These are phyloP conservation scores for Eucalyptus coolabah DNA, from an alignment of 345 rosid genomes.

Conservation along the genomic window DNA sequence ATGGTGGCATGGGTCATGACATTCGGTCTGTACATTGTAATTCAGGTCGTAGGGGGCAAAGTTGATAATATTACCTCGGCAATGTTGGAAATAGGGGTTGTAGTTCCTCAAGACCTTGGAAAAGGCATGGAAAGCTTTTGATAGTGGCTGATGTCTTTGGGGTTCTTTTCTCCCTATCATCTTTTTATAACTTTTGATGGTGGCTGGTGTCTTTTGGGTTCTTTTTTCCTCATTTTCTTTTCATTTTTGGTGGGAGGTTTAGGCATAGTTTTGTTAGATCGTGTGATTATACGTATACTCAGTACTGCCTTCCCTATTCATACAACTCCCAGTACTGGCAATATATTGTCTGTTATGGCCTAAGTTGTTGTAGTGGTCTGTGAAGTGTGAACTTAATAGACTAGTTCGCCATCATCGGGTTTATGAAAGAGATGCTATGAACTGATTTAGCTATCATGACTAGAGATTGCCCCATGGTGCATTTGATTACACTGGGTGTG, in stretches of 20 bases:
- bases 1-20: background rate
- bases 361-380: background rate
- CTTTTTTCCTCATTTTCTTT: background rate
- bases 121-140: background rate
- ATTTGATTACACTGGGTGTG: background rate
- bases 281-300: background rate
- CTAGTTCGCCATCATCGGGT: background rate
- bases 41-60: background rate
- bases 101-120: background rate
- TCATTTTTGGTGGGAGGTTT: background rate
- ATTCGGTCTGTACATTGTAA: background rate
- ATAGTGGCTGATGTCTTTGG: background rate
- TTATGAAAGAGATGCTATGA: background rate
- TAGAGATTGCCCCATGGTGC: background rate
- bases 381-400: background rate
- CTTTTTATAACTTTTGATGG: background rate
- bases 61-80: background rate
- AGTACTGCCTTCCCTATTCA: background rate
- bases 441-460: background rate
- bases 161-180: background rate
- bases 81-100: background rate
- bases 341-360: background rate
- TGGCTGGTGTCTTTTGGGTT: background rate
- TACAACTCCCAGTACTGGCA: background rate
- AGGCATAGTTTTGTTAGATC: background rate